These are phyloP conservation scores for Picea sitchensis DNA, from an alignment of 75 land plant species.

Conservation along the genomic window DNA sequence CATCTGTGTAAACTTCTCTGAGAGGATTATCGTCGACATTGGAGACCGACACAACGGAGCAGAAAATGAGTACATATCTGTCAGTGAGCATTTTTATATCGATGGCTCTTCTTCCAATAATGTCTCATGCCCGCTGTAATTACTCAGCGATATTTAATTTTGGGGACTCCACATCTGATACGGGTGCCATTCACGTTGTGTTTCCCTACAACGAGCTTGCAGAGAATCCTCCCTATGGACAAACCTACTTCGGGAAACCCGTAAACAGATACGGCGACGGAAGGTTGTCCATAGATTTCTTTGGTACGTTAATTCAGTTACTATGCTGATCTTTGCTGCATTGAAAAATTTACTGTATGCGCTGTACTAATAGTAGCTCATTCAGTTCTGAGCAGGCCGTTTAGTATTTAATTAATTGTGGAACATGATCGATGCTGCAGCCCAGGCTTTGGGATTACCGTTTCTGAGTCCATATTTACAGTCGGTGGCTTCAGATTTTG, in stretches of 20 bases:
- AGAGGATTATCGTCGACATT: too few relatives aligned
- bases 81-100: too few relatives aligned
- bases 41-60: too few relatives aligned
- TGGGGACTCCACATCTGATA: conserved; percentile 37
- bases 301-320: conserved; percentile 14
- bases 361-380: too few relatives aligned
- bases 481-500: conserved; percentile 48
- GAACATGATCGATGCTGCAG: conserved; percentile 17
- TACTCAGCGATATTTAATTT: conserved; percentile 33
- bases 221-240: conserved; percentile 26
- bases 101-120: background rate
- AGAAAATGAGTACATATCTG: too few relatives aligned
- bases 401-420: too few relatives aligned
- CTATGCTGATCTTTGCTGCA: too few relatives aligned
- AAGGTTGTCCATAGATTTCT: conserved; percentile 29
- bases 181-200: conserved; percentile 18
- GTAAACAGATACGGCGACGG: conserved; percentile 28
- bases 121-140: background rate
- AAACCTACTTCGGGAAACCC: conserved; percentile 26
- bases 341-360: too few relatives aligned
- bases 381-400: too few relatives aligned
- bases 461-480: conserved; percentile 46
- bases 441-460: conserved; percentile 44
- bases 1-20: too few relatives aligned
- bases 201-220: conserved; percentile 24